Evolutionary conservation across 1,139 yeast species (phyloP), one percentile per base, ranked within the genome.

Genomic region (Taphrina communis): DNA sequence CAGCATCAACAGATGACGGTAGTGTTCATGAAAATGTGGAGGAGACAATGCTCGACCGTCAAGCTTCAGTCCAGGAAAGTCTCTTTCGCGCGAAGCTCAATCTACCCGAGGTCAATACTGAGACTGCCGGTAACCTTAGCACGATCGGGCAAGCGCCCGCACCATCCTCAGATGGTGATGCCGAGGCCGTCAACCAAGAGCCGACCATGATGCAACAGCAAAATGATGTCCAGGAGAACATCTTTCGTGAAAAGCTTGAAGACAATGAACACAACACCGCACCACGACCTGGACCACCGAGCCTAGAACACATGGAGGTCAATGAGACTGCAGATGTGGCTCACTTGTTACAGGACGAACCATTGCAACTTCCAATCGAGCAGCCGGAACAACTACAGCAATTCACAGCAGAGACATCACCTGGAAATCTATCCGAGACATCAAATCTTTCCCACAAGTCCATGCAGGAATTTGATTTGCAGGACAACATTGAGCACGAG

Each of bases 171-270:
- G 31, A 63, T 44, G 67, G 60, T 19, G 67, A 51, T 14, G 61
- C 25, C n/a, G 53, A 42, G 14, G 61, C 46, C n/a, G 41, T 48
- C 19, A 63, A 63, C 17, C 25, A 19, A 12, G 67, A 63, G 48
- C 53, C 61, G 25, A 48, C 67, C 12, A 17, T 63, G 61, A 21
- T 63, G 61, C 61, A 63, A 39, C 67, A 63, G 48, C 67, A 63
- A 46, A 57, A 48, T n/a, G 51, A 31, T 36, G 61, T 63, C 46
- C 67, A 63, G 46, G 67, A 63, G 31, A 46, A 63, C 38, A 63
- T 63, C 31, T 63, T 63, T 19, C 67, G 67, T 12, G 67, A 63
- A 14, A 63, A 63, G 50, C 53, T 63, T 6, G 56, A 63, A 14
- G 42, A 46, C 44, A 44, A 42, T 25, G 53, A 31, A 9, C 38